These are phyloP conservation scores for Sorghum bicolor DNA, from an alignment of 176 grass and related monocot genomes.

Conservation along the genomic window Sorghum_bicolor_NCBIv3 NC_012879.2:48215001-48215500, in stretches of 20 bases:
- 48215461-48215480: neutral
- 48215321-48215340: neutral
- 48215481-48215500: neutral
- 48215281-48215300: neutral
- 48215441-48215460: neutral
- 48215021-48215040: slow-evolving; percentile 91
- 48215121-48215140: too few relatives aligned
- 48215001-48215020: slow-evolving; percentile 84
- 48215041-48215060: slow-evolving; percentile 87
- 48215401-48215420: neutral
- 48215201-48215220: neutral
- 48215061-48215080: slow-evolving; percentile 44
- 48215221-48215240: too few relatives aligned
- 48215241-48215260: neutral
- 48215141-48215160: too few relatives aligned
- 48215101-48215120: too few relatives aligned
- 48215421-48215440: slow-evolving; percentile 17
- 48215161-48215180: neutral
- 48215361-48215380: neutral
- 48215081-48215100: too few relatives aligned
- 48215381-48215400: neutral
- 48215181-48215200: neutral
- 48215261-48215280: neutral
- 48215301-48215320: neutral
- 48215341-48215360: neutral